Evolutionary conservation across 306 rosid species (phyloP), one percentile per base, ranked within the genome.

Genomic region (Vigna unguiculata): DNA sequence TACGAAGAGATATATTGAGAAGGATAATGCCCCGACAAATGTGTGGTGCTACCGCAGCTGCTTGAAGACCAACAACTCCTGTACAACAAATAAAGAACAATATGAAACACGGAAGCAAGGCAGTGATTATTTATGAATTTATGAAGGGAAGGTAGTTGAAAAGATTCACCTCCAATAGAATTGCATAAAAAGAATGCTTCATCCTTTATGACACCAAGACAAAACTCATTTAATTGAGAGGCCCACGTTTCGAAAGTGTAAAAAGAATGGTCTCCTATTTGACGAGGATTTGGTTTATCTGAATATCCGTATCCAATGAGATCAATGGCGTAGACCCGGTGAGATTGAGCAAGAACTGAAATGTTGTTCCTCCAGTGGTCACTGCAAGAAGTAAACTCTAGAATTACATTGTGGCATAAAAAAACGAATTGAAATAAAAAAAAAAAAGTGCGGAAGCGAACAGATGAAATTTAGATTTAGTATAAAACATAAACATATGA

Each of bases 21-120:
- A 94, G 91, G 57, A 91, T 47, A 64, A 94, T 76, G 10, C 97
- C 97, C 83, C 66, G 85, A 75, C 98, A 94, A 69, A 86, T 85
- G 78, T 85, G 77, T 17, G 98, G 97, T 62, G 81, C 88, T 82
- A 76, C 34, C 58, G 86, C 76, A 57, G 91, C 98, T 48, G 98
- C 98, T 86, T 94, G 95, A 83, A 94, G 98, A 85, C 98, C 98
- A 86, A 94, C 98, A 83, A 94, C 86, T 76, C 98, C 98, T 91
- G 76, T 59, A 81, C 70, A 75, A 81, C n/a, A 14, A 60, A 57
- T 30, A 28, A 52, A 79, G 71, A 32, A 57, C 38, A 34, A 61
- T 69, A 47, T 4, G 17, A 47, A 47, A 4, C 16, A 47, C 15
- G 52, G 15, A 47, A 7, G 6, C 19, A 47, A 15, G 8, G 52